phyloP scores from a whole-genome alignment of 176 grass and related monocot genomes.

The Oryza meridionalis region DNA sequence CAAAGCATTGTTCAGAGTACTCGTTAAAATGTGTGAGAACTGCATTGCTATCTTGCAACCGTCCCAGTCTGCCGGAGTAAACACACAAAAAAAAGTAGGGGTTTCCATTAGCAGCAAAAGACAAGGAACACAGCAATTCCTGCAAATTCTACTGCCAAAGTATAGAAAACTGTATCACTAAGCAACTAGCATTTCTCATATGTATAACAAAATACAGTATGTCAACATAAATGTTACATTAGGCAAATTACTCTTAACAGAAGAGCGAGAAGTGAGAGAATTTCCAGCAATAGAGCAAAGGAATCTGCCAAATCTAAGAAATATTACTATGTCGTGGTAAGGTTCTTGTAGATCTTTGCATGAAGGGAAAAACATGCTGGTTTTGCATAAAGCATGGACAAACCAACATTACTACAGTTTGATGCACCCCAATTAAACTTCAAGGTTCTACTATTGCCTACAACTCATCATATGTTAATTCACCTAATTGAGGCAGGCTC shows the following conservation, averaged over 20 bases:
- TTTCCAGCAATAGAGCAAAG: background rate
- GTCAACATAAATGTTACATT: background rate
- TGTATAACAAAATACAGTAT: background rate
- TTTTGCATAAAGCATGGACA: background rate
- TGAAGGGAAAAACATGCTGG: background rate
- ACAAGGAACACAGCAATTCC: constrained; percentile 1
- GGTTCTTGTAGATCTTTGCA: background rate
- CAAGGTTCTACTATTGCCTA: background rate
- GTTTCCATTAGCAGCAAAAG: background rate
- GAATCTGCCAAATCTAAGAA: background rate
- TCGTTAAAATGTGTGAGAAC: constrained; percentile 90
- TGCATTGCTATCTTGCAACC: constrained; percentile 89
- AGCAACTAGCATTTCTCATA: background rate
- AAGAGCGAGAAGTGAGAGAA: background rate
- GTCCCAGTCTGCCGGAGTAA: constrained; percentile 61
- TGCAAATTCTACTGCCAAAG: background rate
- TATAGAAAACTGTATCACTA: constrained; percentile 1
- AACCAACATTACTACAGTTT: background rate
- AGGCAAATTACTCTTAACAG: background rate
- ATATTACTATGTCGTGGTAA: background rate
- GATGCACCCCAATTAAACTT: background rate
- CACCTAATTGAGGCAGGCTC: background rate
- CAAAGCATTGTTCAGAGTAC: constrained; percentile 83
- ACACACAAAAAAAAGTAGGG: background rate
- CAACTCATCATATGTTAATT: background rate